phyloP scores from a whole-genome alignment of 2,329 filamentous ascomycete genomes.

The Teratosphaeria pseudoeucalypti region DNA sequence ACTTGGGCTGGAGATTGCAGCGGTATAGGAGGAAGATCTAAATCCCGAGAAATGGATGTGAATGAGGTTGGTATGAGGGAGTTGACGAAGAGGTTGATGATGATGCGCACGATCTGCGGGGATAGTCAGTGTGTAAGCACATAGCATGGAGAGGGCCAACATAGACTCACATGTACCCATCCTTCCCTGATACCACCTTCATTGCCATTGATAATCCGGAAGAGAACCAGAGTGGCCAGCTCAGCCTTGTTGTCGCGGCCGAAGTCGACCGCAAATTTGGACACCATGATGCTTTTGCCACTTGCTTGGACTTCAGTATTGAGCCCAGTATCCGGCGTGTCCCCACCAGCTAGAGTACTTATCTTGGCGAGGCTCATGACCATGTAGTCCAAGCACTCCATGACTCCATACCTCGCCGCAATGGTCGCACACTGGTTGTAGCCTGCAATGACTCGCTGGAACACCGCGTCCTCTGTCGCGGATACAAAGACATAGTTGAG shows the following conservation, averaged over 20 bases:
- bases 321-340: slow-evolving; percentile 68
- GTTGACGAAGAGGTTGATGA: slow-evolving; percentile 92
- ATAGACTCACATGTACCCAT: slow-evolving; percentile 61
- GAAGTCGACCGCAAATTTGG: slow-evolving; percentile 90
- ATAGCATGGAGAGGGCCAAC: neutral
- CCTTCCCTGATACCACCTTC: slow-evolving; percentile 66
- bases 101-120: slow-evolving; percentile 70
- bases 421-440: slow-evolving; percentile 96
- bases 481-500: slow-evolving; percentile 98
- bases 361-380: slow-evolving; percentile 84
- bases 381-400: slow-evolving; percentile 84
- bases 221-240: slow-evolving; percentile 86
- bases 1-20: slow-evolving; percentile 85
- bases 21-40: slow-evolving; percentile 72
- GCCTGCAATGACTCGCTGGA: slow-evolving; percentile 81
- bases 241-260: slow-evolving; percentile 90
- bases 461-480: slow-evolving; percentile 91
- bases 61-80: slow-evolving; percentile 81
- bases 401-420: slow-evolving; percentile 71
- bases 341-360: slow-evolving; percentile 70
- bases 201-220: slow-evolving; percentile 79
- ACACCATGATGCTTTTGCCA: slow-evolving; percentile 94
- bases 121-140: neutral
- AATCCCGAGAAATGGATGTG: slow-evolving; percentile 49
- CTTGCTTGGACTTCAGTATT: slow-evolving; percentile 88